phyloP scores from a whole-genome alignment of 2,329 filamentous ascomycete species.

The Colletotrichum theobromicola region DNA sequence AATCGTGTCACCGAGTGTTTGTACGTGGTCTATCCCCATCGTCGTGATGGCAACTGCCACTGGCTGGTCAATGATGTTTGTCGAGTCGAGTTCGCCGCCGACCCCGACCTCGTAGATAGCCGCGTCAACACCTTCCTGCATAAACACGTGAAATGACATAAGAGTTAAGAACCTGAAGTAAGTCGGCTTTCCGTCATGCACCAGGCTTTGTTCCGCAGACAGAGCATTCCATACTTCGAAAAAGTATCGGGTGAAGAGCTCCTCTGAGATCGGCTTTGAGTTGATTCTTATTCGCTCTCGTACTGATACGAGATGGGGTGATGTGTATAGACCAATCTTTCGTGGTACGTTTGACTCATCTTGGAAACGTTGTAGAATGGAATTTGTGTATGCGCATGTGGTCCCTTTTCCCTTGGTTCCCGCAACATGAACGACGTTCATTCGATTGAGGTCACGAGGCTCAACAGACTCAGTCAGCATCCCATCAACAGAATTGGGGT shows the following conservation, averaged over 20 bases:
- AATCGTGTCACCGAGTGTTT: neutral
- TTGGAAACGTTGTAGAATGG: neutral
- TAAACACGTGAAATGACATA: neutral
- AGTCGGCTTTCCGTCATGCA: neutral
- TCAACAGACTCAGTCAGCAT: neutral
- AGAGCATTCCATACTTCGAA: neutral
- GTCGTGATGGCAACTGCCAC: neutral
- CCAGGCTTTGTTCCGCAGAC: too few relatives aligned
- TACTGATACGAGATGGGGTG: neutral
- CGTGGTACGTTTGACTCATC: accelerated
- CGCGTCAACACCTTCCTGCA: neutral
- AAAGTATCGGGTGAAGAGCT: neutral
- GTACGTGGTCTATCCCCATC: neutral
- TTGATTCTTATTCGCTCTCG: neutral
- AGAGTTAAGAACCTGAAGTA: neutral
- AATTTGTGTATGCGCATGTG: neutral
- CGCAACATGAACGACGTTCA: neutral
- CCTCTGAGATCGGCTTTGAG: neutral
- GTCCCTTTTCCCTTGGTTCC: neutral
- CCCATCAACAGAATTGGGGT: too few relatives aligned
- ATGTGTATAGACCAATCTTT: neutral
- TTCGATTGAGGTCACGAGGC: neutral
- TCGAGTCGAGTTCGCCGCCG: neutral
- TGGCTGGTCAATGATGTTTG: neutral
- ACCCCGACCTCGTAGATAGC: neutral